Evolutionary conservation across 2,329 filamentous ascomycete genomes (phyloP), one percentile per base, ranked within the genome.

Genomic region (Curvularia eragrostidis): DNA sequence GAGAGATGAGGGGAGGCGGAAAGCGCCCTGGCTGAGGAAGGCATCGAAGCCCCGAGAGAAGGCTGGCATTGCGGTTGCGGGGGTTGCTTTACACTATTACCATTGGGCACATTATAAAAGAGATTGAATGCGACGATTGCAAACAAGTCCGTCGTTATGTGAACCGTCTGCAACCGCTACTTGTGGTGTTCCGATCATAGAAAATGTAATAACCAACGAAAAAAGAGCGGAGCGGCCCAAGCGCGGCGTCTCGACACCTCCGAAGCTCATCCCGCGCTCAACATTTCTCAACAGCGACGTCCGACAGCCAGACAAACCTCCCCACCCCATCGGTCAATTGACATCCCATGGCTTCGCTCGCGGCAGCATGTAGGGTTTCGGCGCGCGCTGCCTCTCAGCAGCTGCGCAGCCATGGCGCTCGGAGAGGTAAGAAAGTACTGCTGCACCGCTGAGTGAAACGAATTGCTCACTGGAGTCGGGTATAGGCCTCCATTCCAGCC

Each of bases 401-500:
- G 74, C 75, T 85, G 63, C 78, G 82, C 52, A 73, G 63, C 66
- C 79, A 86, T 81, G 83, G 80, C 65, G 72, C 82, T 63, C 76
- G 80, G 69, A 82, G 88, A 84, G 84, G 87, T 90, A 79, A 70
- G 83, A 76, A 54, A 52, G 59, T 19, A 26, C 24, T 13, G 46
- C 18, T 58, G 26, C 52, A 54, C 30, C 23, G 52, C 52, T 60
- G 56, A 61, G 39, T 46, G 47, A 53, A 23, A 52, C 48, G 18
- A 42, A 21, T 26, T 49, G 8, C 34, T 39, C 21, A 62, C 64
- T 75, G 63, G 75, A 62, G 56, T 34, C 56, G 51, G 55, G 53
- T 54, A 26, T 48, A 92, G 90, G 84, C 69, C 87, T 91, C 76
- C 83, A 84, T 65, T 86, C 87, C 41, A 86, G 86, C 54, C 79